Evolutionary conservation across 495 filamentous ascomycete species (phyloP).

Genomic region (Thermothielavioides terrestris): DNA sequence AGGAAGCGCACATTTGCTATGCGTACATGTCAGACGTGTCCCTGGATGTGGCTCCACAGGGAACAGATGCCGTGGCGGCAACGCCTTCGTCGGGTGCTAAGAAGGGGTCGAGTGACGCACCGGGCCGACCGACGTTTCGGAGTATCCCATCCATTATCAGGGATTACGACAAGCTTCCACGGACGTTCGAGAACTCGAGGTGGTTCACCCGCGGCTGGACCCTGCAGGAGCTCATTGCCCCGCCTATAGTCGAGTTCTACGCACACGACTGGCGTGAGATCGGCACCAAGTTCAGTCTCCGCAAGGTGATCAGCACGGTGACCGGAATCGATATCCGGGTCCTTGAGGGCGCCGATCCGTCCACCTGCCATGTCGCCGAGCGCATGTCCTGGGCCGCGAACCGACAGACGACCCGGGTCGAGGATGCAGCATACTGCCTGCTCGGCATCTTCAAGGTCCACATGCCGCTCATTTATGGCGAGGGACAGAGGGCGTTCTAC

Average conservation of each 20-base stretch:
- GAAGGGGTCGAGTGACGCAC: not conserved
- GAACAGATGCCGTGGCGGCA: not conserved
- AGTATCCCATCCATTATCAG: constrained; percentile 14
- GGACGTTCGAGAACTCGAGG: constrained; percentile 23
- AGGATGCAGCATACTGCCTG: constrained; percentile 13
- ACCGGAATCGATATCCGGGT: constrained; percentile 16
- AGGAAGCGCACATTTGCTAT: constrained; percentile 20
- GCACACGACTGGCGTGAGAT: constrained; percentile 17
- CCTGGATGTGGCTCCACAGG: not conserved
- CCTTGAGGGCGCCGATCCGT: constrained; percentile 17
- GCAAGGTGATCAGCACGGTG: constrained; percentile 10
- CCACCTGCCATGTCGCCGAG: constrained; percentile 16
- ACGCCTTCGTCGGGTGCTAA: not conserved
- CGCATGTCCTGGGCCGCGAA: constrained; percentile 11
- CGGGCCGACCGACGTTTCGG: not conserved
- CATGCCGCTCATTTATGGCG: constrained; percentile 15
- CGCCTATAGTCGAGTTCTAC: constrained; percentile 18
- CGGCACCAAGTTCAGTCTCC: constrained; percentile 18
- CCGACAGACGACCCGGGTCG: constrained; percentile 7
- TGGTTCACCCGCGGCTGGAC: constrained; percentile 42
- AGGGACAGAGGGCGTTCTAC: constrained; percentile 12
- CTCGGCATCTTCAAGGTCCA: constrained; percentile 14
- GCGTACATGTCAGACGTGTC: constrained; percentile 22
- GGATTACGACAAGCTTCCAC: constrained; percentile 16
- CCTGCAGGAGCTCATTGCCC: constrained; percentile 39